phyloP scores from a whole-genome alignment of 139 green algal species.

The Chlamydomonas incerta region DNA sequence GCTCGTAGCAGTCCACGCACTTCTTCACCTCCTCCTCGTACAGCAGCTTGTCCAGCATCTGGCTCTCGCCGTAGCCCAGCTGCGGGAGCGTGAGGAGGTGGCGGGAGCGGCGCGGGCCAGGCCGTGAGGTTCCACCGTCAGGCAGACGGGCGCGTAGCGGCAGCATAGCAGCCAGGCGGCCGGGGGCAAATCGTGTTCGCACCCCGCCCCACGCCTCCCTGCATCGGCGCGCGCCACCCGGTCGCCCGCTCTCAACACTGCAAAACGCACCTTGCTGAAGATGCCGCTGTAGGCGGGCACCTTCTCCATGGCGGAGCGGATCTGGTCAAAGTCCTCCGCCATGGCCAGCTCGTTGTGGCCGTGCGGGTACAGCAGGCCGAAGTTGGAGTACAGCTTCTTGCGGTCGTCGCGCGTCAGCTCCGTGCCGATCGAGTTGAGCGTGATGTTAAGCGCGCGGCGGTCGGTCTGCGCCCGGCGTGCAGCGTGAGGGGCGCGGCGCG shows the following conservation, averaged over 20 bases:
- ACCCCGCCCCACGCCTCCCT: too few species aligned
- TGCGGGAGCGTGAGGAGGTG: too few species aligned
- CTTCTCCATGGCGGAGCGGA: conserved; percentile 91
- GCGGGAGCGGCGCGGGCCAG: too few species aligned
- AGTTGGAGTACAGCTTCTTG: conserved; percentile 95
- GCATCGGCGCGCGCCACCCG: too few species aligned
- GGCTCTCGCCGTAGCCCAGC: conserved; percentile 89
- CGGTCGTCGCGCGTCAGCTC: conserved; percentile 97
- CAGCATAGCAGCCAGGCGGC: too few species aligned
- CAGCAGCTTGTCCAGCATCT: conserved; percentile 95
- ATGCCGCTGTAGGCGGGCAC: conserved; percentile 84
- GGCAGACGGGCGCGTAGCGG: too few species aligned
- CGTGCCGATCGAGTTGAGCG: conserved; percentile 97
- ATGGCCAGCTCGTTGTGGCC: conserved; percentile 93
- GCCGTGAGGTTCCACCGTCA: too few species aligned
- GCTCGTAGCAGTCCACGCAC: conserved; percentile 84
- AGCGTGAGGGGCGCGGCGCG: neutral
- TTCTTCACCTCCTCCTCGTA: conserved; percentile 93
- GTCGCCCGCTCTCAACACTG: neutral
- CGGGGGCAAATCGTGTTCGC: too few species aligned
- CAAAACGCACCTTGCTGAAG: conserved; percentile 81
- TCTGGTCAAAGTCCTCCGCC: conserved; percentile 97
- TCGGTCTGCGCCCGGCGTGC: conserved; percentile 80
- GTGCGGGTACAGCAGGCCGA: conserved; percentile 94
- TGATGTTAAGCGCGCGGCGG: conserved; percentile 97